Evolutionary conservation across 2,329 filamentous ascomycete genomes (phyloP).

Genomic region (Metarhizium brunneum): DNA sequence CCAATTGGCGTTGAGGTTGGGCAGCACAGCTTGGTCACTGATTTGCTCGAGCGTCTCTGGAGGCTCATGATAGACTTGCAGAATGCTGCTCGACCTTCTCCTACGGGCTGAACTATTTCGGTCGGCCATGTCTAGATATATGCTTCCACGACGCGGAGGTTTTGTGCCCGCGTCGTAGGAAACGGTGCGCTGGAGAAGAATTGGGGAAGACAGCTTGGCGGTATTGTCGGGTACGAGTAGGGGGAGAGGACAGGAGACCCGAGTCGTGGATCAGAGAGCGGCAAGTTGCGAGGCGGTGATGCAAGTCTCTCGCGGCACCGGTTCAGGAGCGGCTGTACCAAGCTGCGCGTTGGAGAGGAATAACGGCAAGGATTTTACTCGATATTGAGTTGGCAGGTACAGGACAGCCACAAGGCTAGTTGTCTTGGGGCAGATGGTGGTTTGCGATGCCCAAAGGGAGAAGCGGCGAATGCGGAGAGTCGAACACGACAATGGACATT

Average conservation of each 20-base stretch:
- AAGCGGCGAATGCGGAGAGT: conserved; percentile 1
- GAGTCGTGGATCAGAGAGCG: conserved; percentile 6
- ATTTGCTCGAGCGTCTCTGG: conserved; percentile 95
- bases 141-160: conserved; percentile 51
- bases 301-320: conserved; percentile 2
- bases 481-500: not conserved
- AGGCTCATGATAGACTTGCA: conserved; percentile 89
- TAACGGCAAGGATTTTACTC: not conserved
- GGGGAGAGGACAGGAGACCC: conserved; percentile 5
- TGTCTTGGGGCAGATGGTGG: not conserved
- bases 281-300: not conserved
- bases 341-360: not conserved
- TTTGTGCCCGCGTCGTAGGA: conserved; percentile 81
- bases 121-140: conserved; percentile 52
- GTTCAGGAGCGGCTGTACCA: conserved; percentile 1
- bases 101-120: conserved; percentile 60
- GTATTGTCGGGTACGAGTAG: conserved; percentile 45
- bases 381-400: not conserved
- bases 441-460: not conserved
- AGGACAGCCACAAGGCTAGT: not conserved
- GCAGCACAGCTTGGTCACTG: conserved; percentile 88
- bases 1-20: conserved; percentile 97
- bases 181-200: conserved; percentile 81
- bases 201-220: conserved; percentile 91
- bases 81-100: conserved; percentile 92